These are phyloP conservation scores for Pleurozium schreberi DNA, from an alignment of 225 moss, liverwort and hornwort species.

Conservation along the genomic window DNA sequence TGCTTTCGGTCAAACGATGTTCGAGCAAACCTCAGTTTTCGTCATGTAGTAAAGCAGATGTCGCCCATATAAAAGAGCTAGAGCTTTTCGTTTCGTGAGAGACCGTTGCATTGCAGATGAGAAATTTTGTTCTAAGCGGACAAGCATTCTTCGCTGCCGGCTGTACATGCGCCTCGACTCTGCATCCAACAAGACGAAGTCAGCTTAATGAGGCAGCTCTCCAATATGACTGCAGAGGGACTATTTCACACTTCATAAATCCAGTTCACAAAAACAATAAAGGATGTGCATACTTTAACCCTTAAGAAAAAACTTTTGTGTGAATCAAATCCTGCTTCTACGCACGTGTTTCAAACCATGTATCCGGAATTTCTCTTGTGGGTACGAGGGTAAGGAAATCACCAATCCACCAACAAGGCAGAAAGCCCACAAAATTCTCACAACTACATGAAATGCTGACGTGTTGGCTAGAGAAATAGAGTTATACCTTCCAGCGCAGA, in stretches of 20 bases:
- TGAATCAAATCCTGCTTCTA: background rate
- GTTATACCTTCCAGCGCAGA: conserved; percentile 81
- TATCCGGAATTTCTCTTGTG: background rate
- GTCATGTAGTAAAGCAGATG: conserved; percentile 72
- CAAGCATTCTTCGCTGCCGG: conserved; percentile 71
- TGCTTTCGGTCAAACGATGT: background rate
- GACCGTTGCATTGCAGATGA: conserved; percentile 79
- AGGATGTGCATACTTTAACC: background rate
- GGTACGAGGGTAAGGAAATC: background rate
- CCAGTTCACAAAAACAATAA: background rate
- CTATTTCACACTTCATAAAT: background rate
- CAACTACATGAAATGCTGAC: background rate
- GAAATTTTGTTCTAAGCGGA: conserved; percentile 79
- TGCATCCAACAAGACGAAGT: conserved; percentile 21
- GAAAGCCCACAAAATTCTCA: background rate
- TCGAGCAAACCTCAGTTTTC: conserved; percentile 51
- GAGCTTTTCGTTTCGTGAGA: conserved; percentile 60
- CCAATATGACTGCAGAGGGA: background rate
- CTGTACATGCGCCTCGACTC: conserved; percentile 78
- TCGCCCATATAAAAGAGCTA: conserved; percentile 81
- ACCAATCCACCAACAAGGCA: background rate
- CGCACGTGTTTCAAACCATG: background rate
- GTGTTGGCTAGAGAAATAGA: background rate
- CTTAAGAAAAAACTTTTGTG: background rate
- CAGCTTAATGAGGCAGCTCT: background rate